These are phyloP conservation scores for Laburnicola sp. DNA, from an alignment of 2,329 filamentous ascomycete genomes.

Conservation along the genomic window DNA sequence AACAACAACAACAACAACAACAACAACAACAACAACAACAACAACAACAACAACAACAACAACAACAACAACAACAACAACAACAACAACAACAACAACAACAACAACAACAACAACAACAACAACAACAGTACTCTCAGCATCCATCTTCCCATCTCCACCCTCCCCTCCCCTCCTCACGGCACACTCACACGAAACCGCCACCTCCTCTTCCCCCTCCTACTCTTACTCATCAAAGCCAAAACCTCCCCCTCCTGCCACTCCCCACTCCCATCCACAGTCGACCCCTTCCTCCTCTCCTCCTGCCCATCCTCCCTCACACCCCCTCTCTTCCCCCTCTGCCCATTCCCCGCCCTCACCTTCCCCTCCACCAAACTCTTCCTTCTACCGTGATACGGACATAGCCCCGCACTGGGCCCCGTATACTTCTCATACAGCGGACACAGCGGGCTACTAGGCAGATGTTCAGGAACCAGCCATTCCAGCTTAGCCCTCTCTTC, in stretches of 20 bases:
- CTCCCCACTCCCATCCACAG: not conserved
- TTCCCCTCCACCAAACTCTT: not conserved
- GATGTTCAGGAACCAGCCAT: conserved; percentile 50
- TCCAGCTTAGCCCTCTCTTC: conserved; percentile 42
- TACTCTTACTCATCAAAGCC: not conserved
- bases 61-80: too few relatives aligned
- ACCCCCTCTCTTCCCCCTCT: not conserved
- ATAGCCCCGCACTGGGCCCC: conserved; percentile 45
- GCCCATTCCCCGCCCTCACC: too few relatives aligned
- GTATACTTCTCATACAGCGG: conserved; percentile 47
- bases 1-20: too few relatives aligned
- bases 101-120: too few relatives aligned
- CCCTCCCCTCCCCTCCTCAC: not conserved
- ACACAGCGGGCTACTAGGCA: conserved; percentile 50
- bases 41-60: too few relatives aligned
- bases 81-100: too few relatives aligned
- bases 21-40: too few relatives aligned
- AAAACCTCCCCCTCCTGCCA: not conserved
- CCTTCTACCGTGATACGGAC: conserved; percentile 47
- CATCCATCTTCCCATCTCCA: not conserved
- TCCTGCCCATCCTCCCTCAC: conserved; percentile 3
- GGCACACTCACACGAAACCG: not conserved
- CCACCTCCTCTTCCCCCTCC: not conserved
- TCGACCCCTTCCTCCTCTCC: not conserved
- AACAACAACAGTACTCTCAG: too few relatives aligned